These are phyloP conservation scores for Epichloe amarillans DNA, from an alignment of 2,329 filamentous ascomycete genomes.

Conservation along the genomic window DNA sequence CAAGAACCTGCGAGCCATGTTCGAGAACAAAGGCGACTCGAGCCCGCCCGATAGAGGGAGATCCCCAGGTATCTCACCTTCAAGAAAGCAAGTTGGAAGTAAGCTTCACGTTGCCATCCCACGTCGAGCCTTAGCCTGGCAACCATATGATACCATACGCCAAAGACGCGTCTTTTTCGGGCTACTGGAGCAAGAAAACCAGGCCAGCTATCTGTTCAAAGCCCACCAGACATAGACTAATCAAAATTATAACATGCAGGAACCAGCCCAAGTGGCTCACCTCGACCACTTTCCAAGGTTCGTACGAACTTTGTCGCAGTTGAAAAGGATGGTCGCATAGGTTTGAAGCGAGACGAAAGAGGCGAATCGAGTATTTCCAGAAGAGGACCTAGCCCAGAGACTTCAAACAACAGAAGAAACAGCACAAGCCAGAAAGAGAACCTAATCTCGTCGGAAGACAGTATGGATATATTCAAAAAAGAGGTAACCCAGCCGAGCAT, in stretches of 20 bases:
- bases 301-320: slow-evolving; percentile 64
- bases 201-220: not conserved
- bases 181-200: not conserved
- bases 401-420: slow-evolving; percentile 15
- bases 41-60: slow-evolving; percentile 57
- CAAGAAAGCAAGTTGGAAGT: slow-evolving; percentile 10
- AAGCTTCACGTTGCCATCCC: slow-evolving; percentile 4
- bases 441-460: slow-evolving; percentile 15
- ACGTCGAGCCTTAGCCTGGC: not conserved
- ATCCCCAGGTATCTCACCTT: slow-evolving; percentile 41
- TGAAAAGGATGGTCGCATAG: slow-evolving; percentile 49
- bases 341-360: slow-evolving; percentile 30
- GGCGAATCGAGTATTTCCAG: slow-evolving; percentile 25
- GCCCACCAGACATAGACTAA: slow-evolving; percentile 10
- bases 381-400: slow-evolving; percentile 23
- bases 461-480: slow-evolving; percentile 2
- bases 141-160: not conserved
- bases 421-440: slow-evolving; percentile 26
- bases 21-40: slow-evolving; percentile 57
- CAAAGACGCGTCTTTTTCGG: not conserved
- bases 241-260: slow-evolving; percentile 13
- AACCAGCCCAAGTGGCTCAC: slow-evolving; percentile 31
- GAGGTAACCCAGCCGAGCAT: not conserved
- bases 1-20: slow-evolving; percentile 66
- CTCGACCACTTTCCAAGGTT: slow-evolving; percentile 59